A percentile compares a stretch with the other conserved stretches of the same genome.
Conservation (phyloP, 768 basidiomycete genomes). For the Chalciporus piperatus region DNA sequence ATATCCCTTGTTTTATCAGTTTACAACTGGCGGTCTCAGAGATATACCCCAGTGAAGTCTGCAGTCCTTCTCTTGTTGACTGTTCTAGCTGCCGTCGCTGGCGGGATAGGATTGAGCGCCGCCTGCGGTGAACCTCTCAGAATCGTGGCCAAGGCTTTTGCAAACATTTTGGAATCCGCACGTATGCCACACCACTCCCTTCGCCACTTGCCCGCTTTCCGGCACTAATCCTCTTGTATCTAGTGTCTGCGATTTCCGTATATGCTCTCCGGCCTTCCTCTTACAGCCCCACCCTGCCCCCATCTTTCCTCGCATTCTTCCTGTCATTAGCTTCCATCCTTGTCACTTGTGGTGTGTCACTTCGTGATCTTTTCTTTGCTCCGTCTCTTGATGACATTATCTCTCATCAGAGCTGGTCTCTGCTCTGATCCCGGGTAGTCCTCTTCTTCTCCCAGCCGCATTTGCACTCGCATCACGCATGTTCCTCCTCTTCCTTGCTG, state of each 20-base stretch:
- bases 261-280: slow-evolving; percentile 18
- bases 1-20: slow-evolving; percentile 15
- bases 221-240: neutral
- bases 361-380: neutral
- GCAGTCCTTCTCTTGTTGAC: slow-evolving; percentile 19
- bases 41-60: slow-evolving; percentile 6
- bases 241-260: slow-evolving; percentile 28
- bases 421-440: slow-evolving; percentile 23
- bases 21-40: slow-evolving; percentile 8
- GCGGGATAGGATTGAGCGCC: slow-evolving; percentile 18
- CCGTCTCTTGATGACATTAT: neutral
- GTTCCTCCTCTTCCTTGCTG: slow-evolving; percentile 18
- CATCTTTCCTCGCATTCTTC: slow-evolving; percentile 12
- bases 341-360: slow-evolving; percentile 26
- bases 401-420: slow-evolving; percentile 22
- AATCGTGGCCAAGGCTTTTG: slow-evolving; percentile 14
- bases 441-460: slow-evolving; percentile 22
- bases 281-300: slow-evolving; percentile 1
- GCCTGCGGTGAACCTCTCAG: slow-evolving; percentile 15
- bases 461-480: slow-evolving; percentile 24
- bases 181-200: slow-evolving; percentile 8
- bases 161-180: slow-evolving; percentile 19
- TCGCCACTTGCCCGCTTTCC: neutral
- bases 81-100: slow-evolving; percentile 22
- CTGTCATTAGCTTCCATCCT: slow-evolving; percentile 21